Evolutionary conservation across 2,329 filamentous ascomycete genomes (phyloP).

Genomic region (Penicillium sp.): DNA sequence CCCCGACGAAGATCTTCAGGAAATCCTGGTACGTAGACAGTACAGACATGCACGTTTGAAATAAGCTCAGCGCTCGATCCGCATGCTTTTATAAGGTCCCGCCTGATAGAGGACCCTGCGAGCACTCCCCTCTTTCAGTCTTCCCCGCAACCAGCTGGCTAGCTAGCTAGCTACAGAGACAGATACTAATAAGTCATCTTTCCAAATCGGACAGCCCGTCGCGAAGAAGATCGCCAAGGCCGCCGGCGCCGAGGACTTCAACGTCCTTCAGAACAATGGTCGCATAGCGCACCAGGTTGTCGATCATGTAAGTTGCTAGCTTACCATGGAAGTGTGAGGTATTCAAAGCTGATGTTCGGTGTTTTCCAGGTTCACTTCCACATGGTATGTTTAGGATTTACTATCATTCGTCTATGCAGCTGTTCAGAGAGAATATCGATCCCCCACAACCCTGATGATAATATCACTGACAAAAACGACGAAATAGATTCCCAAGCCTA

Average conservation of each 20-base stretch:
- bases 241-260: slow-evolving; percentile 70
- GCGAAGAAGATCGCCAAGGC: slow-evolving; percentile 79
- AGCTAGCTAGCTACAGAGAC: too few species aligned
- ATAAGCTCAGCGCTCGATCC: too few species aligned
- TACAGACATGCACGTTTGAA: too few species aligned
- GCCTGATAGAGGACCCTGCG: slow-evolving; percentile 4
- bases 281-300: slow-evolving; percentile 83
- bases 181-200: too few species aligned
- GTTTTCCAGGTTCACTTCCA: slow-evolving; percentile 72
- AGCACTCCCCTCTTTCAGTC: too few species aligned
- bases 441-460: too few species aligned
- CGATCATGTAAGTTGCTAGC: slow-evolving; percentile 62
- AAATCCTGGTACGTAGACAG: slow-evolving; percentile 65
- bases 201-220: slow-evolving; percentile 60
- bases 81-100: too few species aligned
- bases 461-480: slow-evolving; percentile 7
- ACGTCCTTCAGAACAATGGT: slow-evolving; percentile 94
- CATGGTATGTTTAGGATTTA: slow-evolving; percentile 63
- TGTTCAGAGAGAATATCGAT: too few species aligned
- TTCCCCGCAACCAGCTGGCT: too few species aligned
- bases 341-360: too few species aligned
- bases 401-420: too few species aligned
- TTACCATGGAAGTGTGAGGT: too few species aligned
- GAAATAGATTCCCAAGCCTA: slow-evolving; percentile 89
- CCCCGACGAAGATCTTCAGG: slow-evolving; percentile 73